Evolutionary conservation across 2,329 filamentous ascomycete species (phyloP).

Genomic region (Pestalotiopsis sp.): DNA sequence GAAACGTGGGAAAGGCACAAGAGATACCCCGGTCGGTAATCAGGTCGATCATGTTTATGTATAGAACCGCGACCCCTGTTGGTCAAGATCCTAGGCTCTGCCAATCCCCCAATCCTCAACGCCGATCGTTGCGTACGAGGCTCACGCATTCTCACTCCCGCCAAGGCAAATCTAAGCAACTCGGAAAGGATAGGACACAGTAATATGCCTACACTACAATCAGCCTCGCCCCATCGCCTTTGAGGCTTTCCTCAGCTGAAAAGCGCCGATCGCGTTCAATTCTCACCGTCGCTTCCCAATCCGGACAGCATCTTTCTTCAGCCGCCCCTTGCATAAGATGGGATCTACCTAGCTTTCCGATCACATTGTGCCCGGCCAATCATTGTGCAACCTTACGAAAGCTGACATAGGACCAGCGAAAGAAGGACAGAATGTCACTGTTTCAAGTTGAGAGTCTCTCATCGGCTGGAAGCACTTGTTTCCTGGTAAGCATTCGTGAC

Average conservation of each 20-base stretch:
- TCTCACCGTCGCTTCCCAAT: neutral
- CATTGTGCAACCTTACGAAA: neutral
- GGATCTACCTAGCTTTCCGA: neutral
- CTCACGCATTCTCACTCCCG: neutral
- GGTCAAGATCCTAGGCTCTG: neutral
- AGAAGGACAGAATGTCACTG: neutral
- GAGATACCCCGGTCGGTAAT: neutral
- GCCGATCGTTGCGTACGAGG: neutral
- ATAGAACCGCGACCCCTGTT: neutral
- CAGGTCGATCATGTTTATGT: conserved; percentile 1
- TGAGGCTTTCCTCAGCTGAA: neutral
- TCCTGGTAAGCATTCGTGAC: no score
- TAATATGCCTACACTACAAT: neutral
- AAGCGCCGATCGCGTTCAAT: neutral
- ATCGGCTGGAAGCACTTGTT: neutral
- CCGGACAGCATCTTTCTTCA: neutral
- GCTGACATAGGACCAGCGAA: neutral
- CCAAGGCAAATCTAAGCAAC: neutral
- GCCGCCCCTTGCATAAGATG: neutral
- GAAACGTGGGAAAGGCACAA: neutral
- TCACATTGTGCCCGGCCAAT: neutral
- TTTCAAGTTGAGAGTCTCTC: neutral
- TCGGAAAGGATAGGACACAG: neutral
- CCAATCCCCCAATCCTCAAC: neutral
- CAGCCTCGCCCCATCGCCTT: neutral